Evolutionary conservation across 1,284 basidiomycete species (phyloP), one percentile per base, ranked within the genome.

Genomic region (Malassezia globosa): DNA sequence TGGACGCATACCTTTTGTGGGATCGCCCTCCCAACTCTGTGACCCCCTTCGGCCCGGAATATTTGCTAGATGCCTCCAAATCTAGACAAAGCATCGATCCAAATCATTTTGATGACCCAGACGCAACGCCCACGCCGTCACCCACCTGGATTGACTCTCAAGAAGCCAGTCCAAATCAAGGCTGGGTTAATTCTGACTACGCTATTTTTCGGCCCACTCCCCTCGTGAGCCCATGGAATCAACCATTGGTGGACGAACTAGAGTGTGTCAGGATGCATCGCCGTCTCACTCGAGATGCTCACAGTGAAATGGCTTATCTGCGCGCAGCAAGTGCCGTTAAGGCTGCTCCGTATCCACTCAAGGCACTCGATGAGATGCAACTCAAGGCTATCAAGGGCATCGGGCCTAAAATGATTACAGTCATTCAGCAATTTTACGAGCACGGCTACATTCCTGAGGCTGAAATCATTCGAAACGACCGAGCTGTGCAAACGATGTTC

Each of bases 281-380:
- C 4, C 45, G 42, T 0, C 53, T 68, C 11, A 58, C 63, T 1
- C 55, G 55, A n/a, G 65, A 66, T 29, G 46, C 40, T 2, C 54
- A 55, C 31, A 52, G 50, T 16, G 62, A 64, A 26, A 62, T 65
- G 51, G 59, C 67, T 8, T 69, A 70, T 55, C 58, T 61, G 53
- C 51, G 64, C 10, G 66, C 66, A 25, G 52, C 66, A 13, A 57
- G 58, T 0, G 60, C 60, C 0, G 44, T 70, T 19, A 70, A 70
- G 37, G 62, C 67, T 0, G 60, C 50, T 11, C 67, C 66, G 1
- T 56, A 48, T 25, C 41, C 42, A 5, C 57, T 70, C 7, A 16
- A 10, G 3, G 16, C 18, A 7, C 16, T 22, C 21, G 5, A 8
- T 13, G 40, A 42, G 2, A 37, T 41, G 7, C 39, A 56, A 23